Conservation (phyloP, 495 filamentous ascomycete species). For the Monascus purpureus region DNA sequence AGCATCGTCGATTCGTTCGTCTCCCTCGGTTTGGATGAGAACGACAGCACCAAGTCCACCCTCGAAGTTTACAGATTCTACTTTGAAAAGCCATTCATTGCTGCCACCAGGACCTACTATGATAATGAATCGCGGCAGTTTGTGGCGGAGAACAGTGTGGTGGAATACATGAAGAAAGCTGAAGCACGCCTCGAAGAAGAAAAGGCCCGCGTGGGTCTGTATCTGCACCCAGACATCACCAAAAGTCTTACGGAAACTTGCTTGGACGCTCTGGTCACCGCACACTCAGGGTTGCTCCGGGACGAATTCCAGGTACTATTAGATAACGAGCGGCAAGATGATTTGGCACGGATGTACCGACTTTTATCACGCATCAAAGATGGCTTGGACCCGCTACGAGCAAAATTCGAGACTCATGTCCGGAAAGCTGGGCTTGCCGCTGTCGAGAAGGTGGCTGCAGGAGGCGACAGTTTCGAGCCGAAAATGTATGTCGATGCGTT, state of each 20-base stretch:
- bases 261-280: constrained; percentile 76
- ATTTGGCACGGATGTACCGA: constrained; percentile 92
- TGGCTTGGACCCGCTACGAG: constrained; percentile 77
- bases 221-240: constrained; percentile 81
- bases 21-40: constrained; percentile 85
- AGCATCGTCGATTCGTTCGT: constrained; percentile 95
- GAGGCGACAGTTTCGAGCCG: constrained; percentile 83
- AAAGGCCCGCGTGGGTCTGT: constrained; percentile 85
- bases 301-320: constrained; percentile 96
- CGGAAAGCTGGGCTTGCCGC: constrained; percentile 74
- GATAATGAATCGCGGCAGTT: constrained; percentile 86
- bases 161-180: constrained; percentile 99
- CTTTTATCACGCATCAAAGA: constrained; percentile 83
- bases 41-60: constrained; percentile 83
- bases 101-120: constrained; percentile 74
- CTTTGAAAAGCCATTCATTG: constrained; percentile 87
- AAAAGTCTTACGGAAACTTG: constrained; percentile 72
- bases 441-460: constrained; percentile 80
- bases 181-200: constrained; percentile 86
- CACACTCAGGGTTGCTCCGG: constrained; percentile 67
- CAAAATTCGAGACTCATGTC: constrained; percentile 85
- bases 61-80: constrained; percentile 84
- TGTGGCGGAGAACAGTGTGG: constrained; percentile 89
- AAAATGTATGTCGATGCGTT: constrained; percentile 94
- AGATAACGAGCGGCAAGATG: constrained; percentile 87